phyloP scores from a whole-genome alignment of 148 eudicot genomes.

The Mesembryanthemum crystallinum region DNA sequence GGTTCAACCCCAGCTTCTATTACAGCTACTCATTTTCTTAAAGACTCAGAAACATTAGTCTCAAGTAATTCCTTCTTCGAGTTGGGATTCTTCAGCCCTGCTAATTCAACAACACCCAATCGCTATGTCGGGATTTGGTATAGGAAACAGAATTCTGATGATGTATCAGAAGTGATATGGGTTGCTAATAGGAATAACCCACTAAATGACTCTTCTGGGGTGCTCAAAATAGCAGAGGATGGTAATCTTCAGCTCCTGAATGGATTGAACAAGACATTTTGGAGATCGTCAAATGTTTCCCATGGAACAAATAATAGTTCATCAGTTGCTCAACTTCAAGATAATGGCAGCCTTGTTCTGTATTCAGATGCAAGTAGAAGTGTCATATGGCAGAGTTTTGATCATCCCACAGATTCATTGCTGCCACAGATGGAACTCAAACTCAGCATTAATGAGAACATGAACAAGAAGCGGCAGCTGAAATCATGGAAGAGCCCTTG shows the following conservation, averaged over 20 bases:
- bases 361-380: slow-evolving; percentile 2
- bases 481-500: not conserved
- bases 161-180: slow-evolving; percentile 25
- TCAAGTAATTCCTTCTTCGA: slow-evolving; percentile 20
- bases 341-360: slow-evolving; percentile 30
- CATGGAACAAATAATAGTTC: not conserved
- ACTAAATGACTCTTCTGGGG: slow-evolving; percentile 26
- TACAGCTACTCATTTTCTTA: slow-evolving; percentile 8
- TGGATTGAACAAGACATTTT: slow-evolving; percentile 17
- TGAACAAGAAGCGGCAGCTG: too few species aligned
- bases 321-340: slow-evolving; percentile 27
- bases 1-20: not conserved
- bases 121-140: slow-evolving; percentile 42
- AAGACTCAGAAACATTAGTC: slow-evolving; percentile 16
- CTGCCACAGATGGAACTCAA: slow-evolving; percentile 28
- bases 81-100: slow-evolving; percentile 38
- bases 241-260: slow-evolving; percentile 32
- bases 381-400: slow-evolving; percentile 27
- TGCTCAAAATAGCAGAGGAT: slow-evolving; percentile 12
- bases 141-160: not conserved
- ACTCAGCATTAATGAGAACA: not conserved
- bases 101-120: slow-evolving; percentile 19
- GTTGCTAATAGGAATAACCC: slow-evolving; percentile 42
- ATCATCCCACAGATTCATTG: slow-evolving; percentile 32
- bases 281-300: slow-evolving; percentile 33